Percentiles rank a stretch among this genome's conserved stretches.
phyloP scores from a whole-genome alignment of 257 asterid genomes.

The Solanum medicagineum region DNA sequence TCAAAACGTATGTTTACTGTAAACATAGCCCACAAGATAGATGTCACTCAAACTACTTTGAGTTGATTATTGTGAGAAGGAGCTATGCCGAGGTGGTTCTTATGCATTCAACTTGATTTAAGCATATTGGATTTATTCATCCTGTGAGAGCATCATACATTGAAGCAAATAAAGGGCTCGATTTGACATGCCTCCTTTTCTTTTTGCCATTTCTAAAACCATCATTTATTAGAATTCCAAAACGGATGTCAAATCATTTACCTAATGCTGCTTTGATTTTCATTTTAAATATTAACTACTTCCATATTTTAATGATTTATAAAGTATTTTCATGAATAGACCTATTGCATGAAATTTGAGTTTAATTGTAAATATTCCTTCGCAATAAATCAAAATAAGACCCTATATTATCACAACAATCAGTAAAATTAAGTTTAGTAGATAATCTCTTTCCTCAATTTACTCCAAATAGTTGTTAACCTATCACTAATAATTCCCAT shows the following conservation, averaged over 20 bases:
- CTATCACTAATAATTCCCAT: too few relatives aligned
- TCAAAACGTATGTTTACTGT: not conserved
- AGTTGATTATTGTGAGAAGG: not conserved
- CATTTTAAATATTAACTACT: constrained; percentile 44
- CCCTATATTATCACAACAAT: too few relatives aligned
- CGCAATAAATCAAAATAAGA: too few relatives aligned
- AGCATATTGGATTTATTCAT: not conserved
- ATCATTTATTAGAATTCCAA: constrained; percentile 54
- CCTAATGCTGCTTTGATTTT: constrained; percentile 50
- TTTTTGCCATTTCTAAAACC: constrained; percentile 21
- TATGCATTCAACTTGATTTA: not conserved
- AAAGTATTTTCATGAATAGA: constrained; percentile 4
- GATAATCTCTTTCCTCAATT: too few relatives aligned
- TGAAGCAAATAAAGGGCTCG: not conserved
- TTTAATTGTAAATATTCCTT: too few relatives aligned
- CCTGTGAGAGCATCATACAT: not conserved
- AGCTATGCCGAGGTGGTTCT: not conserved
- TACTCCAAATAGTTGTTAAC: too few relatives aligned
- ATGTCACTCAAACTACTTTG: not conserved
- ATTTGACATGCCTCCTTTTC: not conserved
- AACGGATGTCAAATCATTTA: constrained; percentile 78
- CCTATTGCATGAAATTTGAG: too few relatives aligned
- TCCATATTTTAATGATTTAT: constrained; percentile 21
- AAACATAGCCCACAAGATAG: not conserved
- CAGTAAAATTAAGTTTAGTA: too few relatives aligned